Percentiles rank a stretch among this genome's conserved stretches.
phyloP scores from a whole-genome alignment of 768 basidiomycete genomes.

The Boletus pseudo-olivaceus region DNA sequence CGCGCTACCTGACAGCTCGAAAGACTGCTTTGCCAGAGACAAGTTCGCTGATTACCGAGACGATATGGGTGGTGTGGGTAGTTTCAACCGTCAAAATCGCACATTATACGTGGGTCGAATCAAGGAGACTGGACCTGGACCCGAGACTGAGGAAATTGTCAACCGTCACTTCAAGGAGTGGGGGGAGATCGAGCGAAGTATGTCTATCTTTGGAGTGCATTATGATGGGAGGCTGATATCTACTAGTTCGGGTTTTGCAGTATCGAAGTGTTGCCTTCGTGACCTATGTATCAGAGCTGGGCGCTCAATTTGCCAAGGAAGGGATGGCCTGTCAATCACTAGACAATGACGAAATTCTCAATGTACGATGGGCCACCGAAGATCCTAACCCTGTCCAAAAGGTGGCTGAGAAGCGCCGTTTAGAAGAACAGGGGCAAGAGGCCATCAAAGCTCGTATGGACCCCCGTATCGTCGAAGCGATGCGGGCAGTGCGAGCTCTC shows the following conservation, averaged over 20 bases:
- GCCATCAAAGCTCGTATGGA: conserved; percentile 86
- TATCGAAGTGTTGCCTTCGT: conserved; percentile 97
- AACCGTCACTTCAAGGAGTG: conserved; percentile 92
- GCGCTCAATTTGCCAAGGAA: conserved; percentile 96
- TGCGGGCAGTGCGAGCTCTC: conserved; percentile 79
- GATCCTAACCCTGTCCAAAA: conserved; percentile 95
- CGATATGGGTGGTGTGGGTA: conserved; percentile 99
- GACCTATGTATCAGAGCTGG: conserved; percentile 81
- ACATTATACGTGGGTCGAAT: conserved; percentile 95
- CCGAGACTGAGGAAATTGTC: conserved; percentile 90
- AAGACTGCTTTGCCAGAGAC: conserved; percentile 96
- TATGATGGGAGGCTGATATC: conserved; percentile 4
- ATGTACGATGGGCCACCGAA: conserved; percentile 98
- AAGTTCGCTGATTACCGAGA: conserved; percentile 97
- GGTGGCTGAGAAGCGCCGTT: conserved; percentile 74
- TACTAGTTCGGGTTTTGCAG: conserved; percentile 80
- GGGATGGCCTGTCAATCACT: conserved; percentile 98
- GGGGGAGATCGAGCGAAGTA: conserved; percentile 90
- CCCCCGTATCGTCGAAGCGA: conserved; percentile 83
- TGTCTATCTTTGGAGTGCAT: conserved; percentile 29
- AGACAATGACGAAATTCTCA: conserved; percentile 96
- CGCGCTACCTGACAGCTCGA: conserved; percentile 82
- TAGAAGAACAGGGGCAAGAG: conserved; percentile 82
- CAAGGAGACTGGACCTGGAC: conserved; percentile 83
- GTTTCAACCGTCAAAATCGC: conserved; percentile 90